These are phyloP conservation scores for Lasiosphaeria miniovina DNA, from an alignment of 495 filamentous ascomycete genomes.

Conservation along the genomic window DNA sequence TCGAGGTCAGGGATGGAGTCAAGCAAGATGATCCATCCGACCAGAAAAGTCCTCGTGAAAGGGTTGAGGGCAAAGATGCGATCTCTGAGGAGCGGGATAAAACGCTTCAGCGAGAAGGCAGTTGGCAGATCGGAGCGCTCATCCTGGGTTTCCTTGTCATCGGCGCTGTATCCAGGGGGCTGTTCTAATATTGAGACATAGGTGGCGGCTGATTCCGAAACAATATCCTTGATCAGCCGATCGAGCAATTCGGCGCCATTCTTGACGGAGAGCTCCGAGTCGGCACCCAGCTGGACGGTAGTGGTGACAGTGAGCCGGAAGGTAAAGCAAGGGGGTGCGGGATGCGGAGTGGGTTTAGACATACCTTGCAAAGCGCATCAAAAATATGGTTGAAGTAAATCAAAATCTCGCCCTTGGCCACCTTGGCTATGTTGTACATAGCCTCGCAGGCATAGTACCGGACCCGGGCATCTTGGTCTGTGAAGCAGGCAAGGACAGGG, in stretches of 20 bases:
- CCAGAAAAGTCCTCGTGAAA: slow-evolving; percentile 90
- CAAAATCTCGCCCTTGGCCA: slow-evolving; percentile 94
- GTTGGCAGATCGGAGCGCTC: slow-evolving; percentile 64
- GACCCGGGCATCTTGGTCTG: slow-evolving; percentile 95
- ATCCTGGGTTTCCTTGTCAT: slow-evolving; percentile 50
- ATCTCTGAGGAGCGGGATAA: slow-evolving; percentile 90
- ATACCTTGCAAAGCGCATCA: slow-evolving; percentile 92
- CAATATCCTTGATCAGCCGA: slow-evolving; percentile 95
- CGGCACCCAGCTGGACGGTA: slow-evolving; percentile 74
- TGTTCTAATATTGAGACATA: slow-evolving; percentile 87
- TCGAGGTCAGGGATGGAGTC: slow-evolving; percentile 98
- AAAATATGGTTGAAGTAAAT: slow-evolving; percentile 98
- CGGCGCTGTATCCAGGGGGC: slow-evolving; percentile 42
- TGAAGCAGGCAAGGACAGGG: slow-evolving; percentile 97
- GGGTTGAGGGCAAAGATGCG: slow-evolving; percentile 91
- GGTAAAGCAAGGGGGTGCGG: slow-evolving; percentile 4
- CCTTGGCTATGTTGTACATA: slow-evolving; percentile 99
- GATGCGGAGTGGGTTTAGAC: slow-evolving; percentile 10
- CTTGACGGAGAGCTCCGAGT: slow-evolving; percentile 95
- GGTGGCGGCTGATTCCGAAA: slow-evolving; percentile 91
- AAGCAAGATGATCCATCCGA: slow-evolving; percentile 91
- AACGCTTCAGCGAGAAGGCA: slow-evolving; percentile 86
- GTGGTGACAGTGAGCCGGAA: slow-evolving; percentile 7
- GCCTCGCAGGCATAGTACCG: slow-evolving; percentile 99
- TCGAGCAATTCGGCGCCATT: slow-evolving; percentile 97